These are phyloP conservation scores for Hymenoscyphus fructigenus DNA, from an alignment of 2,329 filamentous ascomycete genomes.

Conservation along the genomic window DNA sequence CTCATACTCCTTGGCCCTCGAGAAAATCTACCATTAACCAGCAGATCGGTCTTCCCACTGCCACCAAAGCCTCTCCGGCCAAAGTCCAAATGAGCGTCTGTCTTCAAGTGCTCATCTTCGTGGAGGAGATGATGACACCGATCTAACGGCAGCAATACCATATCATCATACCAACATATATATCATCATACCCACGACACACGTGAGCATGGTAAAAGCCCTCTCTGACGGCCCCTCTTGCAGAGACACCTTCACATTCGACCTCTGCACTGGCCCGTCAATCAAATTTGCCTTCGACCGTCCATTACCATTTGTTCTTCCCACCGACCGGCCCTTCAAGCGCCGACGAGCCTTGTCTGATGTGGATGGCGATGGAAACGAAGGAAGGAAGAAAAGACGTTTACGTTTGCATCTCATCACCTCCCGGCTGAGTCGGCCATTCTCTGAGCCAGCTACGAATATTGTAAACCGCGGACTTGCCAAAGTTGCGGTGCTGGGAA, in stretches of 20 bases:
- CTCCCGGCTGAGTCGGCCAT: conserved; percentile 67
- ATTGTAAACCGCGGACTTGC: conserved; percentile 59
- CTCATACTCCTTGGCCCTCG: not conserved
- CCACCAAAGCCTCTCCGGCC: not conserved
- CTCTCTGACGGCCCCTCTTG: conserved; percentile 24
- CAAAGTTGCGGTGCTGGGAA: conserved; percentile 45
- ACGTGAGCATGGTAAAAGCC: conserved; percentile 36
- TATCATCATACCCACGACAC: conserved; percentile 9
- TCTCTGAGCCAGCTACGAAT: conserved; percentile 67
- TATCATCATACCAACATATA: conserved; percentile 1
- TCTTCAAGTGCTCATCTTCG: conserved; percentile 33
- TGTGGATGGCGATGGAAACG: conserved; percentile 35
- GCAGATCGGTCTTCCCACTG: not conserved
- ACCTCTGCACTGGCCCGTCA: conserved; percentile 34
- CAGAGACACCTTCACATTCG: conserved; percentile 39
- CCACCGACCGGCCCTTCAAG: conserved; percentile 30
- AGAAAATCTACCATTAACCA: not conserved
- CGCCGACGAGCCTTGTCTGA: conserved; percentile 37
- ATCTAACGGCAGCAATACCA: conserved; percentile 23
- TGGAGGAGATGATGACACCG: conserved; percentile 37
- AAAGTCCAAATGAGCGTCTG: conserved; percentile 34
- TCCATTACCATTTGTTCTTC: conserved; percentile 27
- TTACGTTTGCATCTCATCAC: conserved; percentile 64
- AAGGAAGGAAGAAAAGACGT: conserved; percentile 61
- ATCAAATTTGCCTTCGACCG: conserved; percentile 39